These are phyloP conservation scores for Candida sp. DNA, from an alignment of 1,139 yeast genomes.

Conservation along the genomic window DNA sequence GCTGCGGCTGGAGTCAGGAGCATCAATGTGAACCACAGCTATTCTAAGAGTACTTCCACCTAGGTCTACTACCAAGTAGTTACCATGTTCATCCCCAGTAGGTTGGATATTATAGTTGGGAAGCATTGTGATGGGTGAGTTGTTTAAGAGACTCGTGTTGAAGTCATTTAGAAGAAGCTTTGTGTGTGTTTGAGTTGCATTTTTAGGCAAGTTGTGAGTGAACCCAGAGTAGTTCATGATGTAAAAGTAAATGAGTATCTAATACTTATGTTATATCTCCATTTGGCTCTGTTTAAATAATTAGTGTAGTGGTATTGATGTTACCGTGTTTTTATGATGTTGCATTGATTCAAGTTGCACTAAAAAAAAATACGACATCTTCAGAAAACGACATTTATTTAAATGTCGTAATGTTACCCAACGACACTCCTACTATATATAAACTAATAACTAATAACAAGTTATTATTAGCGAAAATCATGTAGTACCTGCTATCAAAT, in stretches of 20 bases:
- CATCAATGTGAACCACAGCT: constrained; percentile 38
- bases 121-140: constrained; percentile 41
- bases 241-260: no score
- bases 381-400: no score
- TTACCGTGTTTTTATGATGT: background rate
- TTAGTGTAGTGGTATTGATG: no score
- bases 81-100: constrained; percentile 41
- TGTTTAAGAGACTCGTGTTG: constrained; percentile 24
- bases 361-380: background rate
- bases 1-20: constrained; percentile 3
- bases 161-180: constrained; percentile 18
- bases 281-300: no score
- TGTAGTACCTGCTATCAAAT: no score
- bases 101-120: constrained; percentile 43
- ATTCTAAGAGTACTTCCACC: constrained; percentile 56
- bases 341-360: background rate
- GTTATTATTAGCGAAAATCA: no score
- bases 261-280: no score
- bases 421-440: no score
- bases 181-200: constrained; percentile 12
- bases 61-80: constrained; percentile 45
- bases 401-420: no score
- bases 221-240: no score
- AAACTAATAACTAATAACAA: no score
- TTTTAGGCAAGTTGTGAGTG: constrained; percentile 8